phyloP scores from a whole-genome alignment of 2,329 filamentous ascomycete species.

The Botrytis aclada region DNA sequence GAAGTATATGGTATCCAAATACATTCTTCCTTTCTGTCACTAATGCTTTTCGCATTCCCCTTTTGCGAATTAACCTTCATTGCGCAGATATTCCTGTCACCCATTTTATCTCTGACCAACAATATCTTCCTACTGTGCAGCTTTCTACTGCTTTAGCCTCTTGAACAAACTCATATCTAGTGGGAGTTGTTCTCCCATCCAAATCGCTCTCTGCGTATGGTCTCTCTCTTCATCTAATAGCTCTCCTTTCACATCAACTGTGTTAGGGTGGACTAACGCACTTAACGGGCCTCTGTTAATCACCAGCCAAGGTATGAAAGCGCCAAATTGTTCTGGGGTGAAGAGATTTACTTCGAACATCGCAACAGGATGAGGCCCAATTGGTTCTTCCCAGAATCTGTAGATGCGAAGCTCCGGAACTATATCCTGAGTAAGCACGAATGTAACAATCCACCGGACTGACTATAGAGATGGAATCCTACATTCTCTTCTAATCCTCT shows the following conservation, averaged over 20 bases:
- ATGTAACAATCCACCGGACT: not conserved
- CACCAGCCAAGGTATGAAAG: slow-evolving; percentile 81
- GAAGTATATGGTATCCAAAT: slow-evolving; percentile 16
- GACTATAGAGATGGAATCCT: slow-evolving; percentile 34
- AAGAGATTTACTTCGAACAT: slow-evolving; percentile 95
- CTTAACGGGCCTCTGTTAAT: slow-evolving; percentile 79
- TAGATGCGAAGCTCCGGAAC: slow-evolving; percentile 86
- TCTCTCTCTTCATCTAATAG: slow-evolving; percentile 35
- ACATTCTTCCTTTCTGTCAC: not conserved
- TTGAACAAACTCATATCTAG: slow-evolving; percentile 55
- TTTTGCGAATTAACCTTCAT: not conserved
- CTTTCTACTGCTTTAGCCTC: slow-evolving; percentile 20
- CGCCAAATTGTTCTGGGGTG: slow-evolving; percentile 82
- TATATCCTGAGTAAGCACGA: slow-evolving; percentile 37
- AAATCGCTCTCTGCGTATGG: slow-evolving; percentile 62
- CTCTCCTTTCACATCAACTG: slow-evolving; percentile 50
- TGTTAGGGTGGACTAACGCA: slow-evolving; percentile 80
- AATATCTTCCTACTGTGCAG: not conserved
- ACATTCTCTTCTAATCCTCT: slow-evolving; percentile 79
- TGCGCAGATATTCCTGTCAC: not conserved
- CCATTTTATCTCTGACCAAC: not conserved
- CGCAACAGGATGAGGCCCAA: slow-evolving; percentile 77
- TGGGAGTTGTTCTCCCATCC: slow-evolving; percentile 67
- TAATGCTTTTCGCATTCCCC: not conserved
- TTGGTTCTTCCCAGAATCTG: slow-evolving; percentile 67